Conservation (phyloP, 805 yeast species). For the Blastobotrys parvus region DNA sequence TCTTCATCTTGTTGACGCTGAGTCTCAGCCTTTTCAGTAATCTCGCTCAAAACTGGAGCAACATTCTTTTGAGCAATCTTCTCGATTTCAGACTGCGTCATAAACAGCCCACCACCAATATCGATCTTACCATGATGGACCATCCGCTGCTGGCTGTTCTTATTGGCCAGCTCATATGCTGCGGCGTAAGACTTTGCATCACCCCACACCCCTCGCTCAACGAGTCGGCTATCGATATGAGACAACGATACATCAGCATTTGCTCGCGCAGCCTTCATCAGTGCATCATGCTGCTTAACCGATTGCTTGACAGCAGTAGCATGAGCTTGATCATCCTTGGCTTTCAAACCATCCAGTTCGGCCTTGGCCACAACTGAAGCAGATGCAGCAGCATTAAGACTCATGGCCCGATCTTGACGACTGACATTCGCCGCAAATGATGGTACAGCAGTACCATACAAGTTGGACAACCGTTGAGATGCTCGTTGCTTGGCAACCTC, state of each 20-base stretch:
- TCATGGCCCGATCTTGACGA: background rate
- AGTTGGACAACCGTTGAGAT: background rate
- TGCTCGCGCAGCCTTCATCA: slow-evolving; percentile 43
- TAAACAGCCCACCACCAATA: slow-evolving; percentile 81
- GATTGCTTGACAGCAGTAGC: slow-evolving; percentile 12
- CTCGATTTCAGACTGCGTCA: slow-evolving; percentile 69
- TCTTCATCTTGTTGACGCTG: slow-evolving; percentile 55
- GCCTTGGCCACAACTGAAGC: background rate
- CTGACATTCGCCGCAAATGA: background rate
- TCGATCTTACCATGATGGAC: slow-evolving; percentile 49
- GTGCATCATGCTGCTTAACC: slow-evolving; percentile 25
- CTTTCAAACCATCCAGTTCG: background rate
- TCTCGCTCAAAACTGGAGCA: slow-evolving; percentile 71
- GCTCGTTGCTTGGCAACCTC: slow-evolving; percentile 12
- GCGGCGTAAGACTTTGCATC: slow-evolving; percentile 48
- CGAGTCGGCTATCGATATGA: slow-evolving; percentile 34
- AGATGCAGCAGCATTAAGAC: background rate
- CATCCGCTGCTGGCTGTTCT: slow-evolving; percentile 50
- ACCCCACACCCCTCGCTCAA: slow-evolving; percentile 33
- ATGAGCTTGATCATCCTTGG: slow-evolving; percentile 16
- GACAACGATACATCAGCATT: slow-evolving; percentile 38
- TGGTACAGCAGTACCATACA: background rate
- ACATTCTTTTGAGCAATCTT: slow-evolving; percentile 73
- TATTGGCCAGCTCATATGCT: slow-evolving; percentile 73
- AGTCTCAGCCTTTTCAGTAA: slow-evolving; percentile 56